These are phyloP conservation scores for Xenosphaeropsis pyriputrescens DNA, from an alignment of 2,329 filamentous ascomycete genomes.

Conservation along the genomic window DNA sequence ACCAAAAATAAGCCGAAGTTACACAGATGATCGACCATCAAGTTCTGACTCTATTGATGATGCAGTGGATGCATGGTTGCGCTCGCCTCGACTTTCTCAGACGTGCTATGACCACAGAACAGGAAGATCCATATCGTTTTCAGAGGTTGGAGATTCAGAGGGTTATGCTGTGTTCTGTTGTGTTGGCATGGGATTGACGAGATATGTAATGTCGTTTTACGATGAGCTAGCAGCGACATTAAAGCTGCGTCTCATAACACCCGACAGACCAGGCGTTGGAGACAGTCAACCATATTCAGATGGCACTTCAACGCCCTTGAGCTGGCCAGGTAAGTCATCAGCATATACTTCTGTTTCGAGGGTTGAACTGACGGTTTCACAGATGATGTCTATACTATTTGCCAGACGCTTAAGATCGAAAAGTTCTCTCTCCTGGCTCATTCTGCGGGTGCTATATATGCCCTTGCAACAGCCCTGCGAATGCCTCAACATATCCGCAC, in stretches of 20 bases:
- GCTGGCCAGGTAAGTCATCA: constrained; percentile 67
- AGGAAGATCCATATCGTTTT: constrained; percentile 83
- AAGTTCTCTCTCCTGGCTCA: constrained; percentile 95
- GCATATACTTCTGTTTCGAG: background rate
- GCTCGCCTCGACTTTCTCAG: constrained; percentile 71
- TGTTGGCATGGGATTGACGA: constrained; percentile 91
- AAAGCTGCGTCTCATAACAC: constrained; percentile 80
- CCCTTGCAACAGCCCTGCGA: constrained; percentile 81
- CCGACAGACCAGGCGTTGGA: constrained; percentile 86
- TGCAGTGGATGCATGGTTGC: constrained; percentile 73
- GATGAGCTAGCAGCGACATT: constrained; percentile 85
- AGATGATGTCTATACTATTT: constrained; percentile 85
- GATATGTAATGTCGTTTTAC: constrained; percentile 94
- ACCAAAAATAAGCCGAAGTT: constrained; percentile 9
- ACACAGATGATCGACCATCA: constrained; percentile 53
- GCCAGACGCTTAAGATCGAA: constrained; percentile 78
- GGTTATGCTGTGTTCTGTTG: constrained; percentile 92
- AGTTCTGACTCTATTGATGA: constrained; percentile 82
- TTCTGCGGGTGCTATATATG: constrained; percentile 95
- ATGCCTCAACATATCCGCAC: constrained; percentile 95
- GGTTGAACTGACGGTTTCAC: background rate
- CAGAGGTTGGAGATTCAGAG: constrained; percentile 84
- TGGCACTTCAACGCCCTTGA: constrained; percentile 70
- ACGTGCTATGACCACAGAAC: constrained; percentile 78
- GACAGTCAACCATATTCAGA: constrained; percentile 79